Conservation (phyloP, 2,329 filamentous ascomycete genomes). For the Coccinonectria pachysandricola region DNA sequence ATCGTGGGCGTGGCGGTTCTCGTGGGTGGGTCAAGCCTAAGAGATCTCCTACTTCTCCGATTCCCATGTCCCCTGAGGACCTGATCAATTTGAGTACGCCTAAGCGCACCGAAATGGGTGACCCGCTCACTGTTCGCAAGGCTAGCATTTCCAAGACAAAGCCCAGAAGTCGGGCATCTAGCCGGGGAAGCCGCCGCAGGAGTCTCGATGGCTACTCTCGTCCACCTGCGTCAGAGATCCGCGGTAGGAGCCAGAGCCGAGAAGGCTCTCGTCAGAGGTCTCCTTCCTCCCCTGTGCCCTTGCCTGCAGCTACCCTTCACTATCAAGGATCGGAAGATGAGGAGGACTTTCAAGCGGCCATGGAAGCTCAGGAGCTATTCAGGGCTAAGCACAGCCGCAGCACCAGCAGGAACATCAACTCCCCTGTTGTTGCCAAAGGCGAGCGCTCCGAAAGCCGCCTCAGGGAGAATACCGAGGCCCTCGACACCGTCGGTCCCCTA, state of each 20-base stretch:
- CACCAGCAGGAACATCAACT: slow-evolving; percentile 30
- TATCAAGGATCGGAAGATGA: slow-evolving; percentile 52
- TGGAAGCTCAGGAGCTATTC: slow-evolving; percentile 45
- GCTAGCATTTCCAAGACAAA: slow-evolving; percentile 23
- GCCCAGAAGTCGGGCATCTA: slow-evolving; percentile 36
- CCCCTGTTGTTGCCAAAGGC: slow-evolving; percentile 23
- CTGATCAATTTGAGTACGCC: slow-evolving; percentile 51
- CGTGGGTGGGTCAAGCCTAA: slow-evolving; percentile 65
- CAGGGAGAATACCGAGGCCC: slow-evolving; percentile 22
- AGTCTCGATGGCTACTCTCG: slow-evolving; percentile 36
- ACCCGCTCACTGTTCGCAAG: slow-evolving; percentile 37
- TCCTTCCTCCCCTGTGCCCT: slow-evolving; percentile 70
- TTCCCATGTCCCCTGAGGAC: slow-evolving; percentile 92
- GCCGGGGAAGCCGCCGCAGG: slow-evolving; percentile 34
- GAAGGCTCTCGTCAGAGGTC: slow-evolving; percentile 54
- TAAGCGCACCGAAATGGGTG: slow-evolving; percentile 22
- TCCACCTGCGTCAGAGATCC: slow-evolving; percentile 35
- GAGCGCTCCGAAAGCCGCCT: slow-evolving; percentile 32
- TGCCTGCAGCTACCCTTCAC: slow-evolving; percentile 42
- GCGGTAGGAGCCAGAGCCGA: slow-evolving; percentile 54
- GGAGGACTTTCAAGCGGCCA: slow-evolving; percentile 43
- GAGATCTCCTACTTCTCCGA: slow-evolving; percentile 79
- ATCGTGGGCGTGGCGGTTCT: slow-evolving; percentile 55
- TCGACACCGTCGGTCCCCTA: slow-evolving; percentile 23
- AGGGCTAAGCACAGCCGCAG: slow-evolving; percentile 45